Base-by-base conservation (phyloP, 2,329 filamentous ascomycete species). In the Fusarium sp. region DNA sequence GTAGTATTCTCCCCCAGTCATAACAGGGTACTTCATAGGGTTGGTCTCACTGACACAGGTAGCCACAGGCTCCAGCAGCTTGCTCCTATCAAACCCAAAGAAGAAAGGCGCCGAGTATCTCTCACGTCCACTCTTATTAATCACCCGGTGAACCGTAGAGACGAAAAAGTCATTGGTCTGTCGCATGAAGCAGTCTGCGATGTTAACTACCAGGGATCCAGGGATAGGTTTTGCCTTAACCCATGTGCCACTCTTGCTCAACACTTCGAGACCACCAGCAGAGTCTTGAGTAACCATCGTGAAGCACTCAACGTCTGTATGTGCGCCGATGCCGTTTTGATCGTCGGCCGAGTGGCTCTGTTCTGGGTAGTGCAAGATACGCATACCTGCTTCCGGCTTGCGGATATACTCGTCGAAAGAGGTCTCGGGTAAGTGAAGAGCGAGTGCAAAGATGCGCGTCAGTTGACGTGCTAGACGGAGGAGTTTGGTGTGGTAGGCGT, bases 101-200 rank as follows among this genome's bases (percentile, higher is more conserved):
- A 85, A 85, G 53, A 85, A 84, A 0, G 84, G 81, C 27, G 84
- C 81, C 46, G 80, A 83, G 57, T 84, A 78, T 13, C 83, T 75
- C 60, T 83, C 81, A 20, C 76, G 72, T 0, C 73, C 78, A 10
- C 78, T 79, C 25, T 75, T 67, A 52, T 85, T 86, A 34, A 83
- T 79, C 3, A 82, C 84, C 3, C 83, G 75, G 65, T 86, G 85
- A n/a, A 86, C 80, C 0, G 83, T 85, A 46, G 81, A 84, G 57
- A 84, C 79, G 58, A 84, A 86, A 47, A 76, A 61, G 20, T 83
- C 84, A 58, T 87, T 87, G 2, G 84, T 85, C 76, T 83, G 84
- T 18, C 84, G 79, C 80, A 84, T 84, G 65, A 87, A 73, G 56
- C 82, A 84, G 69, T 87, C 84, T 8, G 80, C 85, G 20, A 86